These are phyloP conservation scores for Kwoniella dejecticola DNA, from an alignment of 768 basidiomycete species.

Conservation along the genomic window DNA sequence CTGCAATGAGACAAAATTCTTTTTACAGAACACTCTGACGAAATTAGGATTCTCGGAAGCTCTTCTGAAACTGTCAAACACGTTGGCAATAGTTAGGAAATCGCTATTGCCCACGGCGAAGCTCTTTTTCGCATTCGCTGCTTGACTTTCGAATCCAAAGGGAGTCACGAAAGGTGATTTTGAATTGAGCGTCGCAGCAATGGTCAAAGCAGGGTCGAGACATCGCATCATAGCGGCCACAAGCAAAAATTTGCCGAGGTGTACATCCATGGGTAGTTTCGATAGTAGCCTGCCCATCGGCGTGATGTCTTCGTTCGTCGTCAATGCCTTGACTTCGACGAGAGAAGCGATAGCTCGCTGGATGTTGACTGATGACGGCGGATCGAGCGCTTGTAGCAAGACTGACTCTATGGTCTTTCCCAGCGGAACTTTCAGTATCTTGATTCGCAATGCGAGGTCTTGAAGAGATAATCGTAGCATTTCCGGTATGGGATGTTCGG, in stretches of 20 bases:
- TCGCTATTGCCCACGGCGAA: slow-evolving; percentile 91
- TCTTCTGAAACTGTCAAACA: slow-evolving; percentile 81
- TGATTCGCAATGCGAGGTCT: slow-evolving; percentile 63
- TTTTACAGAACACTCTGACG: slow-evolving; percentile 75
- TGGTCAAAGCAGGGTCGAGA: slow-evolving; percentile 93
- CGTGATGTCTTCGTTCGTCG: slow-evolving; percentile 83
- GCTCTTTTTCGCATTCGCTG: slow-evolving; percentile 74
- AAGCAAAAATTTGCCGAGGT: slow-evolving; percentile 89
- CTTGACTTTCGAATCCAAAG: slow-evolving; percentile 81
- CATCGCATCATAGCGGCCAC: slow-evolving; percentile 82
- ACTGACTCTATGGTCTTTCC: slow-evolving; percentile 87
- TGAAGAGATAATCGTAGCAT: slow-evolving; percentile 92
- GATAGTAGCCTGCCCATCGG: slow-evolving; percentile 87
- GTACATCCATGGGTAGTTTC: slow-evolving; percentile 91
- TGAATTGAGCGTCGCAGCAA: slow-evolving; percentile 86
- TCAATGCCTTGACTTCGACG: slow-evolving; percentile 91
- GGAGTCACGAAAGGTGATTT: slow-evolving; percentile 93
- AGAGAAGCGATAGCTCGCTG: slow-evolving; percentile 85
- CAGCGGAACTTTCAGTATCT: slow-evolving; percentile 83
- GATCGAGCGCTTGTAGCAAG: slow-evolving; percentile 82
- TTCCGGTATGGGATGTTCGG: slow-evolving; percentile 87
- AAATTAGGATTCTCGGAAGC: slow-evolving; percentile 66
- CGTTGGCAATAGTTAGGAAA: slow-evolving; percentile 89
- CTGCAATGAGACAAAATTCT: slow-evolving; percentile 80
- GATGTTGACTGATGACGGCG: slow-evolving; percentile 80